Evolutionary conservation across 768 basidiomycete genomes (phyloP), one percentile per base, ranked within the genome.

Genomic region (Clathrus columnatus): DNA sequence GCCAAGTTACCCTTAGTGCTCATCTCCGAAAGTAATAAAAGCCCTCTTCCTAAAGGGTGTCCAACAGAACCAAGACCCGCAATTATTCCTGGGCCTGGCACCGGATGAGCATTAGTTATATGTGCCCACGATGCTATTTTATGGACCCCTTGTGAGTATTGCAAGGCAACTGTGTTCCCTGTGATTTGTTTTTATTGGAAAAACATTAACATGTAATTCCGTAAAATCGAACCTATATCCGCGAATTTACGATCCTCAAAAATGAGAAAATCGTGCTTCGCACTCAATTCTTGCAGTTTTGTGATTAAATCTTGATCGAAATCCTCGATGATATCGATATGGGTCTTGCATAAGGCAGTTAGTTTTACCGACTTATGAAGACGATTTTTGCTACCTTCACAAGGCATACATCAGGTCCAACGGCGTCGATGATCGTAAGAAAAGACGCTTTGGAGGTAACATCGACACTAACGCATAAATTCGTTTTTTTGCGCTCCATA

Each of bases 241-340:
- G 96, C 95, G 64, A 99, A 99, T 70, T 99, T 99, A 61, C 96
- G 78, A 73, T 99, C 96, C 72, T 98, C 96, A 62, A 98, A 99
- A 62, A 97, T 93, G 51, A 95, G 69, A 72, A 98, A 99, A 64
- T 96, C 91, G 60, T 96, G 83, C 66, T 87, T 85, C 46, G 70
- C 64, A 64, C 85, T 84, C 6, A 98, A 80, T 30, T 75, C 74
- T 57, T 82, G 77, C 42, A 99, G 75, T 44, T 77, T 74, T 42
- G 81, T 73, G 54, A 94, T 80, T 46, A 97, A 70, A 6, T 76
- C 77, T 8, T 72, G 68, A 45, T 92, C 82, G 68, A 92, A 98
- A 71, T 98, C 93, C 61, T 92, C 86, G 55, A 99, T 76, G 61
- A 99, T 87, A 69, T 99, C 96, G 61, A 97, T 80, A 65, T 99